A percentile compares a stretch with the other conserved stretches of the same genome.
Conservation (phyloP, 192 early-diverging fungal species). For the Neocallimastix lanati region DNA sequence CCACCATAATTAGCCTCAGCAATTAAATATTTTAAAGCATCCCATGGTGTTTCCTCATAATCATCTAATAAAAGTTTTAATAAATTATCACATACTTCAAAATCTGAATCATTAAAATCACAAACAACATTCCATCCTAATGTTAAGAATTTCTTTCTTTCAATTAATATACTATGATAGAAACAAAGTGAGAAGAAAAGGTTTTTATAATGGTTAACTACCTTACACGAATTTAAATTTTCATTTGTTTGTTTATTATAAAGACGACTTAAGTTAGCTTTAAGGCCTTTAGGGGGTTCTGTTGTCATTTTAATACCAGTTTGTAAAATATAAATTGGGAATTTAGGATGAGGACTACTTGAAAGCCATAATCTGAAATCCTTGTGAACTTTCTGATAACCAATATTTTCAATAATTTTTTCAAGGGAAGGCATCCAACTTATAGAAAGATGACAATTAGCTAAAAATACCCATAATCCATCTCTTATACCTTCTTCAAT, state of each 20-base stretch:
- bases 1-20: slow-evolving; percentile 48
- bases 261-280: slow-evolving; percentile 28
- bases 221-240: slow-evolving; percentile 14
- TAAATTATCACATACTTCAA: slow-evolving; percentile 30
- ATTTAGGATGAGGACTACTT: slow-evolving; percentile 37
- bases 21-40: slow-evolving; percentile 42
- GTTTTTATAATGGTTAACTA: slow-evolving; percentile 26
- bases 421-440: slow-evolving; percentile 41
- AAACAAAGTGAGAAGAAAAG: slow-evolving; percentile 34
- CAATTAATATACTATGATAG: slow-evolving; percentile 35
- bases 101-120: slow-evolving; percentile 47
- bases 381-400: slow-evolving; percentile 29
- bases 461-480: slow-evolving; percentile 44
- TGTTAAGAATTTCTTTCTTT: slow-evolving; percentile 41
- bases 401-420: slow-evolving; percentile 34
- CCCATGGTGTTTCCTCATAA: slow-evolving; percentile 36
- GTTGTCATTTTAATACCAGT: slow-evolving; percentile 39
- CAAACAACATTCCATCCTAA: slow-evolving; percentile 32
- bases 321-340: slow-evolving; percentile 46
- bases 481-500: slow-evolving; percentile 40
- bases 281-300: slow-evolving; percentile 39
- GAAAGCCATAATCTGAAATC: slow-evolving; percentile 41
- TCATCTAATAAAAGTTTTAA: slow-evolving; percentile 23
- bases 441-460: slow-evolving; percentile 45
- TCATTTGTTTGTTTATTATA: slow-evolving; percentile 27